phyloP scores from a whole-genome alignment of 1,139 yeast species.

The Meyerozyma athensensis region DNA sequence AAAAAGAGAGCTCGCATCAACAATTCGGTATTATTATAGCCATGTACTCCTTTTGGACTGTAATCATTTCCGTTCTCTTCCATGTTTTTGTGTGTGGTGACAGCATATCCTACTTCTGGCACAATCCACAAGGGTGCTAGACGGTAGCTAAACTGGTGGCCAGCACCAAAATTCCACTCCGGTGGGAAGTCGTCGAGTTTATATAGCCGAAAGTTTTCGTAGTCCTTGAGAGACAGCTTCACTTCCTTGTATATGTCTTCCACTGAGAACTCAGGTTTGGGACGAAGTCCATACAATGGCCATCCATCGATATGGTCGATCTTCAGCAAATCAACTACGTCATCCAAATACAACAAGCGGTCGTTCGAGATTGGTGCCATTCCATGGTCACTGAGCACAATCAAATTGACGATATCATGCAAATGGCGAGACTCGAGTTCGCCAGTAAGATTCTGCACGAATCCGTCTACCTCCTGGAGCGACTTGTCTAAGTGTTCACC shows the following conservation, averaged over 20 bases:
- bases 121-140: constrained; percentile 83
- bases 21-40: constrained; percentile 71
- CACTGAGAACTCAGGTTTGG: constrained; percentile 31
- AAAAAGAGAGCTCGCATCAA: constrained; percentile 81
- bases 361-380: constrained; percentile 82
- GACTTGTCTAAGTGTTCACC: constrained; percentile 56
- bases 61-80: constrained; percentile 43
- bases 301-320: constrained; percentile 76
- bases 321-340: constrained; percentile 48
- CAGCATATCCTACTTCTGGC: constrained; percentile 75
- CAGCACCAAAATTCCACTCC: constrained; percentile 66
- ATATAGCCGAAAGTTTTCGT: constrained; percentile 44
- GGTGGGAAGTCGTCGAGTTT: constrained; percentile 55
- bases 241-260: constrained; percentile 34
- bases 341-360: constrained; percentile 65
- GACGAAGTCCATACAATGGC: constrained; percentile 81
- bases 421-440: constrained; percentile 54
- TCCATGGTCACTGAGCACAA: constrained; percentile 87
- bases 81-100: constrained; percentile 62
- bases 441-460: constrained; percentile 45
- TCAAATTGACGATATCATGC: constrained; percentile 60
- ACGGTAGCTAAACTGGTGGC: constrained; percentile 48
- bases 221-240: constrained; percentile 21
- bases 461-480: constrained; percentile 59
- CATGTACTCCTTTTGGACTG: constrained; percentile 74